These are phyloP conservation scores for Linderniella brevidens DNA, from an alignment of 257 asterid species.

Conservation along the genomic window DNA sequence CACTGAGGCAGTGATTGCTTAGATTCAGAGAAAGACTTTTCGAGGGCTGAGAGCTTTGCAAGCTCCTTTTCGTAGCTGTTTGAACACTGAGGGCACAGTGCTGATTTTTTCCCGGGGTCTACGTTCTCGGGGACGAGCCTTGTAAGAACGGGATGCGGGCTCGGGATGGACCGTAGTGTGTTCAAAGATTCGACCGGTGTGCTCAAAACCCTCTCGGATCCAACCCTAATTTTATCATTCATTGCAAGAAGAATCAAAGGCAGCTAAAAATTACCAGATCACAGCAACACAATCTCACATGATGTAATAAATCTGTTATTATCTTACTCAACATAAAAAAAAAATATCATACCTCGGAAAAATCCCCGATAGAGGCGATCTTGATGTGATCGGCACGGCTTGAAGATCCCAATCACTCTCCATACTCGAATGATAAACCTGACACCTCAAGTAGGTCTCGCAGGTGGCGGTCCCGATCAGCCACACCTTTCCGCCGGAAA, in stretches of 20 bases:
- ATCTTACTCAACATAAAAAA: not conserved
- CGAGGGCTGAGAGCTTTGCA: constrained; percentile 33
- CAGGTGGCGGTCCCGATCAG: constrained; percentile 91
- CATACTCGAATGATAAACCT: constrained; percentile 86
- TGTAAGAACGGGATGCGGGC: constrained; percentile 16
- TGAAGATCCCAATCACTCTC: constrained; percentile 95
- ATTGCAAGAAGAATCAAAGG: not conserved
- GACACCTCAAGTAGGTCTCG: constrained; percentile 91
- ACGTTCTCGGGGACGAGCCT: constrained; percentile 26
- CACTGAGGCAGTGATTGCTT: constrained; percentile 58
- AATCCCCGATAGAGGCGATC: constrained; percentile 58
- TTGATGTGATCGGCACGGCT: constrained; percentile 72
- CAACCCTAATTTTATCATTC: constrained; percentile 24
- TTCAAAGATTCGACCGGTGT: constrained; percentile 27
- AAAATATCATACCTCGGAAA: constrained; percentile 47
- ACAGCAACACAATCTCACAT: not conserved
- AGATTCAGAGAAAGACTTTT: constrained; percentile 39
- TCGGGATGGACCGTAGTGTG: constrained; percentile 24
- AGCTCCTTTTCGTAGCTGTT: constrained; percentile 45
- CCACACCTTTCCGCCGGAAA: constrained; percentile 29
- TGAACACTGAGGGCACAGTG: constrained; percentile 43
- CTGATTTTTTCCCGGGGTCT: constrained; percentile 20
- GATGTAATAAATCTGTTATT: not conserved
- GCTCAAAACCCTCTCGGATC: constrained; percentile 35
- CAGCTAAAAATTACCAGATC: not conserved